Percentiles rank a stretch among this genome's conserved stretches.
Evolutionary conservation across 2,329 filamentous ascomycete genomes (phyloP).

Genomic region (Cephalotrichum gorgonifer): DNA sequence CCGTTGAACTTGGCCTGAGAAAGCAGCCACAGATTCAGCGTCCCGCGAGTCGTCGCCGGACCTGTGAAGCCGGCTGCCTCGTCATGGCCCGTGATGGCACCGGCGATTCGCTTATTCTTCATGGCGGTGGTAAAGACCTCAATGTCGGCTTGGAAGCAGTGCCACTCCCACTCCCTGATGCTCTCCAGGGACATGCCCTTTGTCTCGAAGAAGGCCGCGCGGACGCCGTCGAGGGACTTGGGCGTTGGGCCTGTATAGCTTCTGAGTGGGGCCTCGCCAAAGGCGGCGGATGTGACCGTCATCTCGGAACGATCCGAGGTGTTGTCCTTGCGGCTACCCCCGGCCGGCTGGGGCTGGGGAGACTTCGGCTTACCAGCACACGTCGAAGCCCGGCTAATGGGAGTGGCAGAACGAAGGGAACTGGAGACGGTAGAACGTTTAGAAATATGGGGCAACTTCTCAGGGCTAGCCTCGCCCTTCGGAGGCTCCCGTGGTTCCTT

Average conservation of each 20-base stretch:
- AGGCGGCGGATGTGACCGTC: background rate
- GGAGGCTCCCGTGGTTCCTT: background rate
- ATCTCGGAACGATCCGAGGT: background rate
- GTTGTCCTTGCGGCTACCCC: background rate
- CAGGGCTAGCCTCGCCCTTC: background rate
- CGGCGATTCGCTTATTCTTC: background rate
- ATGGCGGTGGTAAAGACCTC: background rate
- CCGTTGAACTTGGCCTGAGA: conserved; percentile 5
- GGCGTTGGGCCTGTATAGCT: conserved; percentile 1
- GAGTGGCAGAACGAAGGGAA: background rate
- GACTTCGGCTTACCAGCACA: background rate
- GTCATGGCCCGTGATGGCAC: conserved; percentile 1
- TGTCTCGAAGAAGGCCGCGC: conserved; percentile 2
- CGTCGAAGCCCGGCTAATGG: background rate
- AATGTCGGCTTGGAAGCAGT: conserved; percentile 3
- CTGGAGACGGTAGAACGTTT: background rate
- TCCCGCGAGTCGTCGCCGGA: background rate
- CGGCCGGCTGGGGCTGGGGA: background rate
- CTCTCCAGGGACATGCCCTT: background rate
- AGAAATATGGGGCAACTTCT: background rate
- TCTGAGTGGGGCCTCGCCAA: background rate
- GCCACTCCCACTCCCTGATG: conserved; percentile 4
- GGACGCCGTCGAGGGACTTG: conserved; percentile 1
- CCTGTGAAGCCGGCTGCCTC: conserved; percentile 1
- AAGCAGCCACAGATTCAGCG: conserved; percentile 4